Evolutionary conservation across 108 stramenopile species (phyloP), one percentile per base, ranked within the genome.

Genomic region (Fragilariopsis cylindrus): DNA sequence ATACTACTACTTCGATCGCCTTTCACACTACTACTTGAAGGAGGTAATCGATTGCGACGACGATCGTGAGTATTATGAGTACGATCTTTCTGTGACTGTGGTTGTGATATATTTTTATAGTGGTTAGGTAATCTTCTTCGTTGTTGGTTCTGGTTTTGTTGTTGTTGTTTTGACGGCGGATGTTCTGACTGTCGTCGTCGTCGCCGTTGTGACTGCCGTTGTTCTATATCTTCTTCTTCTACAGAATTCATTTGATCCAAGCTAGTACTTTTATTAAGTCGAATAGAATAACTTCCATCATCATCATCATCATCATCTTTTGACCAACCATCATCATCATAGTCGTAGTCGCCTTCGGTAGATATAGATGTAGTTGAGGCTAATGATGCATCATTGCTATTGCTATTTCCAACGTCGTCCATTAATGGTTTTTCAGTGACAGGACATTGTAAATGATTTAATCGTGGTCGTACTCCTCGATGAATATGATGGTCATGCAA

Each of bases 401-500:
- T 11, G 46, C 18, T 8, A 12, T 16, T 9, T 8, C 8, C 16
- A 2, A 60, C 2, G 0, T 60, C 58, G 21, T 60, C 58, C 16
- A 68, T 45, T 47, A 68, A 48, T 41, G 5, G 18, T 52, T 68
- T 68, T 19, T 68, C 16, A 39, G 67, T 50, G 0, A 68, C 67
- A 30, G 67, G 67, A 52, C 48, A 50, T 18, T 68, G 67, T 39
- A 68, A 18, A 48, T 68, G 67, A 52, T 68, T 39, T 47, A 68
- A 18, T 6, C 48, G 67, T 7, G 67, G 67, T 9, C 67, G 67
- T 12, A 68, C 67, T 0, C 67, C 67, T 4, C 67, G 15, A 5
- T 60, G 43, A 40, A 5, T 63, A 12, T 30, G 30, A 30, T 30
- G 30, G 1, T 30, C 2, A 2, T 30, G 30, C 30, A 30, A 30